Conservation (phyloP, 768 basidiomycete genomes). For the Tylopilus felleus region DNA sequence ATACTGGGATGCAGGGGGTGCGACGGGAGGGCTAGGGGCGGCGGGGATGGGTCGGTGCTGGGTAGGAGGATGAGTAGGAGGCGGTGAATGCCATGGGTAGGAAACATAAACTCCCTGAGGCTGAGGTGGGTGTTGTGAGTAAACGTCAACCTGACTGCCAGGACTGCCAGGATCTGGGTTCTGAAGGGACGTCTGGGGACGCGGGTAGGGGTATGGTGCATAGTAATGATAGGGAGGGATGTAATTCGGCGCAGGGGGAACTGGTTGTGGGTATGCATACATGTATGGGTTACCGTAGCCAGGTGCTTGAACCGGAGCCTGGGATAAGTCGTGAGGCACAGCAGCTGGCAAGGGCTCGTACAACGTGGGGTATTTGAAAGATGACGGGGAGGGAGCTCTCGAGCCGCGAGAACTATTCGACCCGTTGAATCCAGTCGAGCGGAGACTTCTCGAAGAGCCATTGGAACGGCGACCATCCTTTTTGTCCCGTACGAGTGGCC, state of each 20-base stretch:
- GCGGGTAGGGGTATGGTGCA: conserved; percentile 50
- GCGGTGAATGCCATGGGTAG: conserved; percentile 35
- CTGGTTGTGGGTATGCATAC: conserved; percentile 43
- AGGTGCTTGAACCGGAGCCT: conserved; percentile 28
- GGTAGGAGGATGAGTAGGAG: conserved; percentile 40
- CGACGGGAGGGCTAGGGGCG: conserved; percentile 29
- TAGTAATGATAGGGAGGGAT: conserved; percentile 41
- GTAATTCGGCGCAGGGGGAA: conserved; percentile 37
- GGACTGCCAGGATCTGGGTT: conserved; percentile 35
- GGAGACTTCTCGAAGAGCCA: conserved; percentile 58
- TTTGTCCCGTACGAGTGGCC: conserved; percentile 52
- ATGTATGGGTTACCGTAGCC: conserved; percentile 34
- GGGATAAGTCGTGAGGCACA: conserved; percentile 30
- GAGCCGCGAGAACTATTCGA: conserved; percentile 68
- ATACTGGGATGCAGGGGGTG: conserved; percentile 32
- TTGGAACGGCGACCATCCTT: conserved; percentile 52
- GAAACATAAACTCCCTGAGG: conserved; percentile 30
- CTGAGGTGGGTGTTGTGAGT: conserved; percentile 32
- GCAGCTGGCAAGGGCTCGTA: conserved; percentile 54
- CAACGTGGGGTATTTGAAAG: conserved; percentile 69
- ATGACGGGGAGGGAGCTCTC: conserved; percentile 65
- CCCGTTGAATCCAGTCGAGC: conserved; percentile 52
- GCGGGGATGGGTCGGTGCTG: conserved; percentile 35
- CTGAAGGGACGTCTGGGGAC: conserved; percentile 40
- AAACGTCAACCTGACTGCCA: conserved; percentile 31